phyloP scores from a whole-genome alignment of 352 stramenopile genomes.

The Globisporangium alternatum region DNA sequence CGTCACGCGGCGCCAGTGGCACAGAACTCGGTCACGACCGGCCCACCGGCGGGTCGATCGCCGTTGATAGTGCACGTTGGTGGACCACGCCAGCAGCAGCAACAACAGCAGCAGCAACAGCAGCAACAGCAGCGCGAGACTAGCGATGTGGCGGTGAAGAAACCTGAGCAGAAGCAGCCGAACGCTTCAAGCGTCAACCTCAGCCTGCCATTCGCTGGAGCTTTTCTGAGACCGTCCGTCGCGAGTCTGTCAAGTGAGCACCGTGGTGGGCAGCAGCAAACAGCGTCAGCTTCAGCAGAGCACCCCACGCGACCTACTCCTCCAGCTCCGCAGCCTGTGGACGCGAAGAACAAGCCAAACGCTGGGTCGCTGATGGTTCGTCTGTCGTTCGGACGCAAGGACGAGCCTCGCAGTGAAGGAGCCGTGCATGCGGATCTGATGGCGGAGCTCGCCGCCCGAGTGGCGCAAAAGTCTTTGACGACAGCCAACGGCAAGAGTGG shows the following conservation, averaged over 20 bases:
- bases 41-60: not conserved
- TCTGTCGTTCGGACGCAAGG: slow-evolving; percentile 1
- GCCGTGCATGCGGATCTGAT: not conserved
- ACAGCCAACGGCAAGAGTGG: not conserved
- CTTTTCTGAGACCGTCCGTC: not conserved
- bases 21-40: not conserved
- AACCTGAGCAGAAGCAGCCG: not conserved
- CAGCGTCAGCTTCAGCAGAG: not conserved
- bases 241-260: slow-evolving; percentile 1
- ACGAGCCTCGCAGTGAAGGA: not conserved
- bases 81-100: not conserved
- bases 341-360: not conserved
- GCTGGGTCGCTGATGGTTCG: slow-evolving; percentile 4
- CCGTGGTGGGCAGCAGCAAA: not conserved
- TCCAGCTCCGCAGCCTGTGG: not conserved
- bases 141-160: not conserved
- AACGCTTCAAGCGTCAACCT: not conserved
- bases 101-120: not conserved
- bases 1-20: not conserved
- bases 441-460: not conserved
- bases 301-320: not conserved
- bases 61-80: slow-evolving; percentile 7
- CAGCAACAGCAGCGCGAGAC: not conserved
- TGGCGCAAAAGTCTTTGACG: not conserved
- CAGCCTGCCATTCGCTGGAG: not conserved